phyloP scores from a whole-genome alignment of 495 filamentous ascomycete species.

The Letharia columbiana region DNA sequence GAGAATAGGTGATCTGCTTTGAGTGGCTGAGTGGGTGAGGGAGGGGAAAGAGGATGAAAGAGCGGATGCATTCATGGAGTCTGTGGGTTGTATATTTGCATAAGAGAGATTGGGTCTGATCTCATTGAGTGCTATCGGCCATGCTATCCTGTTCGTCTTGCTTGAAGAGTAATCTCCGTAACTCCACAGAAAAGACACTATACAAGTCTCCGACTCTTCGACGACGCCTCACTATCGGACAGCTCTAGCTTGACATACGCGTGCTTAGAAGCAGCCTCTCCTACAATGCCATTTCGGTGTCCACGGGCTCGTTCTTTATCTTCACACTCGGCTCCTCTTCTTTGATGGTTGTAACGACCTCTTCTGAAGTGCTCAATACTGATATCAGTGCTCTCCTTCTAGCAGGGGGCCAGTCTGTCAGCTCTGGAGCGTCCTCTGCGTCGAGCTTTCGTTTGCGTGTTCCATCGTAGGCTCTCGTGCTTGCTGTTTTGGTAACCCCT shows the following conservation, averaged over 20 bases:
- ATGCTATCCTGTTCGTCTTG: background rate
- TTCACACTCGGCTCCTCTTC: background rate
- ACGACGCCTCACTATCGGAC: background rate
- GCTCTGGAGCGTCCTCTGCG: background rate
- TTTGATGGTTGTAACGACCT: background rate
- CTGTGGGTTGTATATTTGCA: background rate
- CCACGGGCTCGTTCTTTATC: background rate
- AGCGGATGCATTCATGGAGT: constrained; percentile 4
- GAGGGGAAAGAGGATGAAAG: background rate
- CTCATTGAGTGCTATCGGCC: background rate
- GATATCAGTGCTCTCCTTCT: background rate
- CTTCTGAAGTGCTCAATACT: background rate
- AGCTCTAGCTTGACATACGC: background rate
- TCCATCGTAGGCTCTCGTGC: background rate
- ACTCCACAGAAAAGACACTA: background rate
- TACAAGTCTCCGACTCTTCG: background rate
- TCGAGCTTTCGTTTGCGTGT: background rate
- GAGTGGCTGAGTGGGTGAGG: background rate
- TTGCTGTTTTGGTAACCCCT: background rate
- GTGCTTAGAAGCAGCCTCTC: background rate
- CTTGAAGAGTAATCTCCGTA: background rate
- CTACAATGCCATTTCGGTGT: background rate
- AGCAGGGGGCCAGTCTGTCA: background rate
- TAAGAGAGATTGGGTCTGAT: background rate
- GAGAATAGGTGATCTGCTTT: background rate